These are phyloP conservation scores for Pugionium cornutum DNA, from an alignment of 345 rosid genomes.

Conservation along the genomic window DNA sequence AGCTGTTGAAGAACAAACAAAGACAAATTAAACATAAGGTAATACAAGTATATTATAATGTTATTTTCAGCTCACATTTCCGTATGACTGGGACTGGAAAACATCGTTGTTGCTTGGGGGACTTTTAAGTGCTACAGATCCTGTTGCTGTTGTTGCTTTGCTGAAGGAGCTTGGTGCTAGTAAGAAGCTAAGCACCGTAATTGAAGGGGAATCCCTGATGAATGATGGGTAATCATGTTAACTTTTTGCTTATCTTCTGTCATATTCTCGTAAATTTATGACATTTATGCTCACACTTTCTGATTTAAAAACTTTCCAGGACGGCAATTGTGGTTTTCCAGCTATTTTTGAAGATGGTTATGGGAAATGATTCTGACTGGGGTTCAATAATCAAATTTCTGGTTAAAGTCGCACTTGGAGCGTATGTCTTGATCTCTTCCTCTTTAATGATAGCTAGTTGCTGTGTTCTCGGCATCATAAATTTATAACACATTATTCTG, in stretches of 20 bases:
- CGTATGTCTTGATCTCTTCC: conserved; percentile 62
- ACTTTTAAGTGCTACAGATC: conserved; percentile 96
- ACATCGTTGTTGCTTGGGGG: conserved; percentile 93
- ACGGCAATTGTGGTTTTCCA: conserved; percentile 95
- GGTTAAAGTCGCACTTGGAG: conserved; percentile 74
- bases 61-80: conserved; percentile 69
- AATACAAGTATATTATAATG: neutral
- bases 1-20: neutral
- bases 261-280: neutral
- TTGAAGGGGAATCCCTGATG: conserved; percentile 98
- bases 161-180: conserved; percentile 97
- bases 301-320: conserved; percentile 47
- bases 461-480: neutral
- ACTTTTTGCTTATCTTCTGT: conserved; percentile 8
- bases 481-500: conserved; percentile 36
- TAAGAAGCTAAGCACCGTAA: conserved; percentile 87
- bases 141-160: conserved; percentile 96
- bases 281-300: neutral
- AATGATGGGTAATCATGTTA: conserved; percentile 76
- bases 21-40: neutral
- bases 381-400: conserved; percentile 65
- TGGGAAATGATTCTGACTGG: conserved; percentile 61
- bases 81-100: conserved; percentile 92
- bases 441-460: neutral
- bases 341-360: conserved; percentile 80